Evolutionary conservation across 1,284 basidiomycete species (phyloP).

Genomic region (Fistulinella cinereoalba): DNA sequence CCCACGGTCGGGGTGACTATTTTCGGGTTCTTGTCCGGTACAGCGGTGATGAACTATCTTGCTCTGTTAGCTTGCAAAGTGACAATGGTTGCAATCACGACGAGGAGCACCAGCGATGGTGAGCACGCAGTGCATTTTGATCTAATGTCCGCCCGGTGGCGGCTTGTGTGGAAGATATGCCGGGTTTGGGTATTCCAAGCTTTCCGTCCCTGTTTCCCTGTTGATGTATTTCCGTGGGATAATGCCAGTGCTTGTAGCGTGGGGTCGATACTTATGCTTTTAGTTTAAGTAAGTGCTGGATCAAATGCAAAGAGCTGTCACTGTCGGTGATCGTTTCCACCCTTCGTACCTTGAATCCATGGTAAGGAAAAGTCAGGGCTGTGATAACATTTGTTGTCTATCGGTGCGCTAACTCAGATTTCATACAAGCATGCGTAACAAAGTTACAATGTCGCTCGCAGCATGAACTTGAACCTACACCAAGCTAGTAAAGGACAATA

Average conservation of each 20-base stretch:
- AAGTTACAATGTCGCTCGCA: no score
- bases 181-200: no score
- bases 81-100: conserved; percentile 13
- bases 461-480: no score
- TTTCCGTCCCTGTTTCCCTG: no score
- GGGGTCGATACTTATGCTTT: conserved; percentile 21
- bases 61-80: conserved; percentile 14
- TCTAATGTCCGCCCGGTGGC: no score
- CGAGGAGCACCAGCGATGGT: conserved; percentile 3
- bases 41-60: conserved; percentile 27
- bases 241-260: conserved; percentile 8
- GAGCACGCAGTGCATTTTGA: conserved; percentile 6
- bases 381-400: conserved; percentile 1
- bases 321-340: conserved; percentile 2
- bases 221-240: no score
- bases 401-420: conserved; percentile 3
- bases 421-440: no score
- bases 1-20: conserved; percentile 38
- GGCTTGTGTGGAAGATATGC: no score
- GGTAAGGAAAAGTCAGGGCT: conserved; percentile 30
- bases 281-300: conserved; percentile 29
- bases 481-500: no score
- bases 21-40: conserved; percentile 16
- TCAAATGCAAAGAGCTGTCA: conserved; percentile 15
- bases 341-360: conserved; percentile 18